Evolutionary conservation across 2,329 filamentous ascomycete species (phyloP).

Genomic region (Fusarium kyushuense): DNA sequence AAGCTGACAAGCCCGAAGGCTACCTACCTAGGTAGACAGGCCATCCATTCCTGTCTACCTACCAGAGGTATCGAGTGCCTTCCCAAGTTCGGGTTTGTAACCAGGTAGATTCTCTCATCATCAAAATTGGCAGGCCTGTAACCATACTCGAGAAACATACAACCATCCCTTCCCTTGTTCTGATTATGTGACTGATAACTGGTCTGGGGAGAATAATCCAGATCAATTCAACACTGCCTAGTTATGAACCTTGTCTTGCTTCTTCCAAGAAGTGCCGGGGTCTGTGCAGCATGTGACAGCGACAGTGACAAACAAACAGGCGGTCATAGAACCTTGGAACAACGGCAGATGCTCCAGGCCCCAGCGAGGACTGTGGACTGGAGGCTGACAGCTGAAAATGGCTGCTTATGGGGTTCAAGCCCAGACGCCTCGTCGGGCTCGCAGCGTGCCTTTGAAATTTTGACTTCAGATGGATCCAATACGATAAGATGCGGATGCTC

Average conservation of each 20-base stretch:
- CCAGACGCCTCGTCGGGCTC: constrained; percentile 37
- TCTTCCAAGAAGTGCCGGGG: constrained; percentile 9
- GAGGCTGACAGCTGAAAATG: constrained; percentile 27
- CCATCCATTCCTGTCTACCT: too few relatives aligned
- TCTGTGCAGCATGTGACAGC: constrained; percentile 37
- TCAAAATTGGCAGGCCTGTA: not conserved
- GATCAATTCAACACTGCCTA: constrained; percentile 11
- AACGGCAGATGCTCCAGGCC: constrained; percentile 23
- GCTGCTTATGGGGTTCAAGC: constrained; percentile 24
- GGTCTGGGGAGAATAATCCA: constrained; percentile 30
- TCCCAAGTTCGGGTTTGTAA: not conserved
- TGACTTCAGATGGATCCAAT: constrained; percentile 8
- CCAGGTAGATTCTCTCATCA: not conserved
- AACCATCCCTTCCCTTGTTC: not conserved
- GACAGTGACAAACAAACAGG: constrained; percentile 7
- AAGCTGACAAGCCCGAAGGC: accelerated
- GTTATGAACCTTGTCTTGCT: constrained; percentile 15
- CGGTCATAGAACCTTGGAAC: constrained; percentile 30
- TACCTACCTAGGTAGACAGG: too few relatives aligned
- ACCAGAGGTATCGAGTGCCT: not conserved
- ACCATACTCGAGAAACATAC: not conserved
- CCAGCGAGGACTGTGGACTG: constrained; percentile 14
- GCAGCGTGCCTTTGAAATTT: constrained; percentile 23
- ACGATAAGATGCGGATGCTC: constrained; percentile 12
- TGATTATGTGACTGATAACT: not conserved